Base-by-base conservation (phyloP, 768 basidiomycete genomes). In the Calocybe indica region DNA sequence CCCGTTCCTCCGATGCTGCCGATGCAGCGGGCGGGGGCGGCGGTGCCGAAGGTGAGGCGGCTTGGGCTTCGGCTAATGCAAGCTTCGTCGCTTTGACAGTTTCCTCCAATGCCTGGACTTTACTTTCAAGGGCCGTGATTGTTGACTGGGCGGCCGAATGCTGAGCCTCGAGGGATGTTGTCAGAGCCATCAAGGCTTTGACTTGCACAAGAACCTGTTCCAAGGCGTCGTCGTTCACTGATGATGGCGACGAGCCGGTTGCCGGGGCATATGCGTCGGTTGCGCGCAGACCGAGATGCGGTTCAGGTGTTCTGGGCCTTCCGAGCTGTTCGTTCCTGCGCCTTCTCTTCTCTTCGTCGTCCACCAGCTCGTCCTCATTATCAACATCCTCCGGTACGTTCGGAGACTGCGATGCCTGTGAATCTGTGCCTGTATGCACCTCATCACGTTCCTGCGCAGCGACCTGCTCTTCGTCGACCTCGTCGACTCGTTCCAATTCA, bases 261-360 rank as follows among this genome's bases (percentile, higher is more conserved):
- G 14, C 50, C 39, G 57, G 59, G 12, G 55, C 36, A 56, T 31
- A 56, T 52, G 43, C 55, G 55, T 58, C 61, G 32, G 51, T 56
- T 46, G 54, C 59, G 49, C 53, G 56, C 54, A 67, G 50, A 62
- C 75, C 67, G 11, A 71, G 53, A 10, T 58, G 57, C 5, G 89
- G 91, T 58, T 92, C 91, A 0, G 90, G 91, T 5, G 92, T 93
- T 6, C 76, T 72, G 3, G 89, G 90, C 37, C 88, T 73, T 2
- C 83, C 85, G 14, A 83, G 67, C 54, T 82, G 82, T 39, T 77
- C 74, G 40, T 69, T 67, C 48, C 76, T 69, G 48, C 80, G 69
- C 53, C 73, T 68, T 47, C 75, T 66, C 41, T 80, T 75, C 44
- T 80, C 78, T 36, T 65, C 61, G 15, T 66, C 64, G 22, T 74